Base-by-base conservation (phyloP, 768 basidiomycete genomes). In the Hygrophorus pudorinus region DNA sequence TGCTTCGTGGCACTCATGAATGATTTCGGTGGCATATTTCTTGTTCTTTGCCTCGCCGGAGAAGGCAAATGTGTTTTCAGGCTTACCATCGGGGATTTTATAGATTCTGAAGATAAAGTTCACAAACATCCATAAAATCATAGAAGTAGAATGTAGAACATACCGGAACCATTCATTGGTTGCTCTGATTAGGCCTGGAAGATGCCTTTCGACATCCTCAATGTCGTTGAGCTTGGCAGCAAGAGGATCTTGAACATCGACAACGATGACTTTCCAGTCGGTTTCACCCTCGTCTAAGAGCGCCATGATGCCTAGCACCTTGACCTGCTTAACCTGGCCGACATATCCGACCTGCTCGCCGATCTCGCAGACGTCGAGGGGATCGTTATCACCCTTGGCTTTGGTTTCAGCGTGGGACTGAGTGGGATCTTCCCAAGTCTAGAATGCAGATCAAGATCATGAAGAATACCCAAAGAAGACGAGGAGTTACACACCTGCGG, bases 241-340 rank as follows among this genome's bases (percentile, higher is more conserved):
- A 49, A 98, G 82, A 34, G 96, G 94, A 62, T 98, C 96, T 54
- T 79, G 78, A 50, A 96, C 78, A 62, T 98, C 96, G 53, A 98
- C 90, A 61, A 94, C 96, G 65, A 99, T 79, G 70, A 99, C 88
- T 69, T 99, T 99, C 96, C 96, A 99, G 73, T 98, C 96, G 53
- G 96, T 98, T 73, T 98, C 96, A 56, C 96, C 96, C 64, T 98
- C 96, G 61, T 99, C 96, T 53, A 98, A 82, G 47, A 98, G 75
- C 46, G 96, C 96, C 94, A 98, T 98, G 78, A 98, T 94, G 50
- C 96, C 96, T 58, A 99, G 88, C 53, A 99, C 87, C 75, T 99
- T 99, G 79, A 99, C 96, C 66, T 97, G 96, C 73, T 98, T 99
- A 65, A 99, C 78, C 64, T 98, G 93, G 46, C 96, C 96, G 50